phyloP scores from a whole-genome alignment of 768 basidiomycete species.

The Infundibulicybe gibba region DNA sequence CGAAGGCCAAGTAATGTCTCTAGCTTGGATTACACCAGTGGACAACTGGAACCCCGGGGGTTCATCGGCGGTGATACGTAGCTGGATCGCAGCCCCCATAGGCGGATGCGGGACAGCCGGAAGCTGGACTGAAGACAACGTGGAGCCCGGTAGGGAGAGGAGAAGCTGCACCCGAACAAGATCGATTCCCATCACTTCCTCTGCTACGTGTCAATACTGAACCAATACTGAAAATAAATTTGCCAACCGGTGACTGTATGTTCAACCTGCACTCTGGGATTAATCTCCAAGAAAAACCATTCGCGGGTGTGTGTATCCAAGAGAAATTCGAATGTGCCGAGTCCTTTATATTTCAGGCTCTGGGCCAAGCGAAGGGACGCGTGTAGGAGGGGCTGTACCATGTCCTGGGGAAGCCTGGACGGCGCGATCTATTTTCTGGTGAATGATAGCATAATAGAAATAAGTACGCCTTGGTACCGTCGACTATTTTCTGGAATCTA shows the following conservation, averaged over 20 bases:
- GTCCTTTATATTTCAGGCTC: constrained; percentile 76
- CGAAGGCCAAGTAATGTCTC: constrained; percentile 65
- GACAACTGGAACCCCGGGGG: constrained; percentile 80
- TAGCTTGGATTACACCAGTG: constrained; percentile 78
- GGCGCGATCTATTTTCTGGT: constrained; percentile 46
- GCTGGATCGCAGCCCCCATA: constrained; percentile 79
- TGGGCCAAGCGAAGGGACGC: constrained; percentile 80
- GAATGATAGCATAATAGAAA: not conserved
- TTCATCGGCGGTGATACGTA: constrained; percentile 90
- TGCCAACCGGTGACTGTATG: constrained; percentile 81
- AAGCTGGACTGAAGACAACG: constrained; percentile 69
- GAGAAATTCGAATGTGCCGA: constrained; percentile 88
- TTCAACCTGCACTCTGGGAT: constrained; percentile 88
- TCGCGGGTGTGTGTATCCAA: constrained; percentile 66
- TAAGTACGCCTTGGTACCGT: too few relatives aligned
- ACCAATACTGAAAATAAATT: not conserved
- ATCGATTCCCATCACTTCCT: constrained; percentile 88
- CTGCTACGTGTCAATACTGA: constrained; percentile 27
- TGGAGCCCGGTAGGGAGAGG: constrained; percentile 68
- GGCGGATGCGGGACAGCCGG: constrained; percentile 57
- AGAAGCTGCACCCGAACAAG: constrained; percentile 89
- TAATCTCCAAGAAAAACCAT: constrained; percentile 91
- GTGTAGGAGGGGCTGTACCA: constrained; percentile 61
- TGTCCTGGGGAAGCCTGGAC: constrained; percentile 68
- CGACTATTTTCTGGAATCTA: constrained; percentile 80